These are phyloP conservation scores for Macrophomina phaseolina DNA, from an alignment of 2,329 filamentous ascomycete genomes.

Conservation along the genomic window DNA sequence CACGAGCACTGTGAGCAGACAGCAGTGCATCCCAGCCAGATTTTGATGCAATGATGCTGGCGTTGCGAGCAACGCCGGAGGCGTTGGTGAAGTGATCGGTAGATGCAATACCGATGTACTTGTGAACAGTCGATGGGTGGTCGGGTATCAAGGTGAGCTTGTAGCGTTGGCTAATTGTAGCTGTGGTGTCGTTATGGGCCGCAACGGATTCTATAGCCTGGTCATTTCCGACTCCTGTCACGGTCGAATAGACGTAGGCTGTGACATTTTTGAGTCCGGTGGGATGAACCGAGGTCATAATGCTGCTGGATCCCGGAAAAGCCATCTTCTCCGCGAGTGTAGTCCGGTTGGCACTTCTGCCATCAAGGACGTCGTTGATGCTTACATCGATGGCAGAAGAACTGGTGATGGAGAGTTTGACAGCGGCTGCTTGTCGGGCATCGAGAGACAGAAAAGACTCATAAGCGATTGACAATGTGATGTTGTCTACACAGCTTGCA, in stretches of 20 bases:
- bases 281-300: constrained; percentile 71
- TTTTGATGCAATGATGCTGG: constrained; percentile 56
- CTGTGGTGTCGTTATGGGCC: neutral
- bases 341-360: constrained; percentile 69
- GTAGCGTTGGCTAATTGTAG: neutral
- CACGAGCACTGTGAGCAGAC: constrained; percentile 64
- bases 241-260: constrained; percentile 62
- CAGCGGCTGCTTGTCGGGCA: constrained; percentile 60
- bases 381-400: constrained; percentile 60
- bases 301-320: constrained; percentile 36
- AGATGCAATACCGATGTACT: constrained; percentile 72
- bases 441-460: constrained; percentile 67
- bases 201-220: neutral
- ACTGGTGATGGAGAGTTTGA: constrained; percentile 65
- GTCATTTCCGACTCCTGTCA: constrained; percentile 44
- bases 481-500: constrained; percentile 53
- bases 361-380: constrained; percentile 71
- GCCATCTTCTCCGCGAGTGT: constrained; percentile 61
- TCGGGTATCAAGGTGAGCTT: constrained; percentile 54
- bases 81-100: constrained; percentile 70
- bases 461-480: constrained; percentile 67
- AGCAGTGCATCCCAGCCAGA: constrained; percentile 63
- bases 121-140: constrained; percentile 62
- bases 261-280: constrained; percentile 66
- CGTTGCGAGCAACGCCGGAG: constrained; percentile 59